phyloP scores from a whole-genome alignment of 129 eudicot species.

The Deinandra increscens region DNA sequence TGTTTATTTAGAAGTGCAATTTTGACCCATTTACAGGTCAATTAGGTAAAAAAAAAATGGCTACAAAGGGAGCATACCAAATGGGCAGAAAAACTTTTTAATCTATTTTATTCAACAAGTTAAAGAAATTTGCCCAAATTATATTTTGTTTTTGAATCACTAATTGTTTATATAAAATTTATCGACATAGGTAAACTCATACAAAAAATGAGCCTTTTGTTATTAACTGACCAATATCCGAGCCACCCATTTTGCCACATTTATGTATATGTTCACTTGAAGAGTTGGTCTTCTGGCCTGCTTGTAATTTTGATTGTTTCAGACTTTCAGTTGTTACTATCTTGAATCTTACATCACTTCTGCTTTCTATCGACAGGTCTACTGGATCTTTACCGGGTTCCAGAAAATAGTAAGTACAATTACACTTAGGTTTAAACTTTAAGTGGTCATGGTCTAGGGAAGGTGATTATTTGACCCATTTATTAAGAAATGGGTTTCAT shows the following conservation, averaged over 20 bases:
- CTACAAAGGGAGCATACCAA: neutral
- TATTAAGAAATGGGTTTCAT: too few relatives aligned
- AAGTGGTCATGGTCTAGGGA: neutral
- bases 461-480: too few relatives aligned
- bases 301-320: neutral
- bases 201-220: neutral
- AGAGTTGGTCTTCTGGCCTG: neutral
- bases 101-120: too few relatives aligned
- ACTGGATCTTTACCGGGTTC: conserved; percentile 44
- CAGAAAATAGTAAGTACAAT: conserved; percentile 79
- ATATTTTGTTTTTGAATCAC: neutral
- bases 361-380: conserved; percentile 45
- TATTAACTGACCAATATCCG: neutral
- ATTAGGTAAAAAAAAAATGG: neutral
- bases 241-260: neutral
- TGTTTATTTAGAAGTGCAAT: neutral
- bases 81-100: neutral
- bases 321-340: neutral
- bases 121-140: too few relatives aligned
- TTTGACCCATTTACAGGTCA: neutral
- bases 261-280: conserved; percentile 10
- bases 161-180: neutral
- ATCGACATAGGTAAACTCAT: neutral
- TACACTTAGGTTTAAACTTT: neutral
- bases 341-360: neutral